Base-by-base conservation (phyloP, 495 filamentous ascomycete genomes). In the Neurospora discreta region DNA sequence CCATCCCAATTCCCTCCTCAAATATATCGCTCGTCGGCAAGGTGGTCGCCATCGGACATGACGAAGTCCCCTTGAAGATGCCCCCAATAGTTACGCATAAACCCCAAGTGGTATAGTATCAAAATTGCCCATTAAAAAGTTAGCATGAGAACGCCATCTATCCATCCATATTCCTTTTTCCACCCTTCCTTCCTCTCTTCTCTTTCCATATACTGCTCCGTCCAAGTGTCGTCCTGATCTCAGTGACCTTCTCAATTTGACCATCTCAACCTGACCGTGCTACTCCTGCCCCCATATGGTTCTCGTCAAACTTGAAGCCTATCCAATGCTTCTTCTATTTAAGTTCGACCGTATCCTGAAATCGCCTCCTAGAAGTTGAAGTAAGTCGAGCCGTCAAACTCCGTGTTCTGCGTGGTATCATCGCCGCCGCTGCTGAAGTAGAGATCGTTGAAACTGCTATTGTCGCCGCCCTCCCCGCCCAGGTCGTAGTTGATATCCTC, bases 361-460 rank as follows among this genome's bases (percentile, higher is more conserved):
- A 41, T 8, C 11, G 39, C 36, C 23, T 60, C 7, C 39, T 68
- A 69, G 79, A 82, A 71, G 77, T 80, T 18, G 70, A 33, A 65
- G 26, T 33, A 65, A 65, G 16, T 65, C 52, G 26, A 72, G 33
- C 82, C 75, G 68, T 85, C 80, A 73, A 83, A 82, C 68, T 81
- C 76, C 18, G 73, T 74, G 4, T 70, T n/a, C 65, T 44, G 74
- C 75, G 79, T 78, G 40, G 80, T 80, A 33, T 76, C 52, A 68
- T 82, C 77, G 68, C 76, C 75, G 3, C 52, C 52, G 33, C 74
- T 78, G 72, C 74, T 75, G 68, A 77, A 79, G 71, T 73, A 80
- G 73, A 83, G 74, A 70, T 84, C 80, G 39, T 82, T 77, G 69
- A 84, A 83, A n/a, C 76, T 78, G 39, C 80, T 80, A 39, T 75